Percentiles rank a stretch among this genome's conserved stretches.
phyloP scores from a whole-genome alignment of 306 rosid species.

The Sicyos edulis region DNA sequence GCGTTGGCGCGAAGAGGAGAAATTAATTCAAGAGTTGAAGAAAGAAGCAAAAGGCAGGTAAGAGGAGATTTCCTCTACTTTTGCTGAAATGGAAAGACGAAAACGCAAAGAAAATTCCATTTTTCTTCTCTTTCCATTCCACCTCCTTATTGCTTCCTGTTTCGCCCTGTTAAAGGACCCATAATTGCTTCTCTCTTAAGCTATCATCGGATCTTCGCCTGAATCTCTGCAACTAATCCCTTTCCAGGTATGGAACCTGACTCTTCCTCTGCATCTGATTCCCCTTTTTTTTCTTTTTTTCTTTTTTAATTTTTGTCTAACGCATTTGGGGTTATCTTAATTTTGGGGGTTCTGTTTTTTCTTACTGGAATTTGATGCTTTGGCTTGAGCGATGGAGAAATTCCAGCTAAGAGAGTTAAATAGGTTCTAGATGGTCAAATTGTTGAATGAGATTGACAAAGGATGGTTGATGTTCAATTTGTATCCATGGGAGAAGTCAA shows the following conservation, averaged over 20 bases:
- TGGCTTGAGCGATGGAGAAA: neutral
- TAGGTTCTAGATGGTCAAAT: neutral
- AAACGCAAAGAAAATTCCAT: neutral
- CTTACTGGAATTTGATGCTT: neutral
- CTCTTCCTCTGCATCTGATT: slow-evolving; percentile 8
- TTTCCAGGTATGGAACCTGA: neutral
- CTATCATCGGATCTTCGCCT: neutral
- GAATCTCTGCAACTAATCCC: neutral
- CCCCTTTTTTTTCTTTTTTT: neutral
- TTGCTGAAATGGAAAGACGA: slow-evolving; percentile 3
- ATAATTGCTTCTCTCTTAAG: neutral
- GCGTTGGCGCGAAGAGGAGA: slow-evolving; percentile 10
- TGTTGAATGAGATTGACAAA: neutral
- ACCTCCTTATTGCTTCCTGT: neutral
- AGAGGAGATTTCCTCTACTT: neutral
- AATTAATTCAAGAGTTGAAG: neutral
- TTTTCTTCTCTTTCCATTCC: neutral
- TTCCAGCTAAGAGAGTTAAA: neutral
- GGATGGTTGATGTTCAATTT: neutral
- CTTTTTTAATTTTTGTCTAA: too few species aligned
- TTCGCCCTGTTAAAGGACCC: neutral
- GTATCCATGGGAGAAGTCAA: neutral
- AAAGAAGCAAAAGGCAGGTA: neutral
- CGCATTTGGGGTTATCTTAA: neutral
- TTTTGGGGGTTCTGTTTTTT: neutral